Base-by-base conservation (phyloP, 73 alveolate species). In the Paramecium bursaria region DNA sequence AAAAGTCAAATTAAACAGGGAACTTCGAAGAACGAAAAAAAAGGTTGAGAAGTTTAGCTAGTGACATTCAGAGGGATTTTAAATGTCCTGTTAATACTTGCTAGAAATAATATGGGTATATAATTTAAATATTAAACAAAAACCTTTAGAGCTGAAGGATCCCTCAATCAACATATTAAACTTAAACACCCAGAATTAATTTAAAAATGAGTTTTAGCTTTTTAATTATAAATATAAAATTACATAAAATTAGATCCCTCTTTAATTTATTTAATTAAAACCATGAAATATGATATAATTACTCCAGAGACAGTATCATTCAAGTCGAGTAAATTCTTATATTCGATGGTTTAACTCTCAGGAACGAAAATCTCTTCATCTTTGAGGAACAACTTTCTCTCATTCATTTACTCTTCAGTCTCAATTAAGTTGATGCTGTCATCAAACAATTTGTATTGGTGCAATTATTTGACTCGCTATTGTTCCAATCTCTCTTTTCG, bases 161-260 rank as follows among this genome's bases (percentile, higher is more conserved):
- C 61, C 13, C 50, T 67, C 19, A 67, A 67, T 67, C 27, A 67
- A 21, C 61, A 67, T 42, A 35, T 67, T 7, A 67, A 67, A 35
- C 23, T 67, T 17, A 67, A 67, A 0, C 82, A 67, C n/a, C 82
- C 82, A 39, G 82, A 67, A 22, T 19, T 67, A 19, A 50, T 57
- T 9, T 48, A n/a, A n/a, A n/a, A n/a, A n/a, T n/a, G n/a, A n/a
- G n/a, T n/a, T n/a, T n/a, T n/a, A n/a, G n/a, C n/a, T n/a, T n/a
- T n/a, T n/a, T n/a, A n/a, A n/a, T n/a, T n/a, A n/a, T n/a, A n/a
- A n/a, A n/a, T n/a, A n/a, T n/a, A n/a, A n/a, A n/a, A n/a, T n/a
- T n/a, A n/a, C n/a, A n/a, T n/a, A n/a, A n/a, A n/a, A n/a, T n/a
- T n/a, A n/a, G n/a, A n/a, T n/a, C n/a, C n/a, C n/a, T n/a, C n/a